Conservation (phyloP, 23 red algal genomes). For the Agarophyton chilense region DNA sequence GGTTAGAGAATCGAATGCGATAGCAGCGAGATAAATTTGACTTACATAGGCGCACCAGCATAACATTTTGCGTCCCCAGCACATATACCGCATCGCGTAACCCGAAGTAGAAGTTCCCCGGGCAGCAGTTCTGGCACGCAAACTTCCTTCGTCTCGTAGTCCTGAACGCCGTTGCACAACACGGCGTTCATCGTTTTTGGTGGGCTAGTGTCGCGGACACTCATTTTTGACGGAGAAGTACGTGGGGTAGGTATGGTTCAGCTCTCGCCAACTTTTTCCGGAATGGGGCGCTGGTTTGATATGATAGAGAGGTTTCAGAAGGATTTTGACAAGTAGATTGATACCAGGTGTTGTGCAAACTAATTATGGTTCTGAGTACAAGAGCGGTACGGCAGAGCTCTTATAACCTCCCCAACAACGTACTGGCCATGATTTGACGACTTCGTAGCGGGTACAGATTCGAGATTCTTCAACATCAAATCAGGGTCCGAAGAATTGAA, state of each 20-base stretch:
- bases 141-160: conserved; percentile 29
- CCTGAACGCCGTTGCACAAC: conserved; percentile 59
- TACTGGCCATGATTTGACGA: too few relatives aligned
- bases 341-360: too few relatives aligned
- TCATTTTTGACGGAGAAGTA: conserved; percentile 35
- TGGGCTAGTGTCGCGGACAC: conserved; percentile 55
- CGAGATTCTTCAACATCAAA: too few relatives aligned
- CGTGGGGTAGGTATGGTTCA: too few relatives aligned
- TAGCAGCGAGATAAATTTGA: neutral
- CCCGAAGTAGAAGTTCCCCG: conserved; percentile 67
- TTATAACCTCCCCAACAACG: too few relatives aligned
- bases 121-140: conserved; percentile 29
- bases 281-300: too few relatives aligned
- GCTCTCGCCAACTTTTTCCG: too few relatives aligned
- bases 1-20: neutral
- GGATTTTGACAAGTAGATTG: too few relatives aligned
- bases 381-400: too few relatives aligned
- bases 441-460: neutral
- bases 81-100: conserved; percentile 75
- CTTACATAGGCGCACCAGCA: conserved; percentile 59
- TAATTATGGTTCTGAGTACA: too few relatives aligned
- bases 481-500: too few relatives aligned
- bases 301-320: too few relatives aligned
- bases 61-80: conserved; percentile 91
- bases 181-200: conserved; percentile 63